Evolutionary conservation across 1,284 basidiomycete genomes (phyloP), one percentile per base, ranked within the genome.

Genomic region (Cutaneotrichosporon spelunceum): DNA sequence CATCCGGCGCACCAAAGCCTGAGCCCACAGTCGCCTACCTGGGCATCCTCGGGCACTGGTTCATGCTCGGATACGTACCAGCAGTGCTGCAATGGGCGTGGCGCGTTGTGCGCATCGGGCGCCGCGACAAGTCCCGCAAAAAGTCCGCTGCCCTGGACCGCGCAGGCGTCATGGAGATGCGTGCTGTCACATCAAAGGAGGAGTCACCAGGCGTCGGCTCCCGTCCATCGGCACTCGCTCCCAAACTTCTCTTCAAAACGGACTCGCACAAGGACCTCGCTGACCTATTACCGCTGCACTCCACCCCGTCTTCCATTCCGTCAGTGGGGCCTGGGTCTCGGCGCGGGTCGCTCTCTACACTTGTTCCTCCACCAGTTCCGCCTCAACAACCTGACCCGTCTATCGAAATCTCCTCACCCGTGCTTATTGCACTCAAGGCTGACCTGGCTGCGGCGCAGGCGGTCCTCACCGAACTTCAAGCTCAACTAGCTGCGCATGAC

Each of bases 401-500:
- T 53, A 64, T 42, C n/a, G 64, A 66, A 26, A 57, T 66, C 14
- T 47, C 70, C 27, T 87, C 88, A 8, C 87, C 90, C 10, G 80
- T 85, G 48, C 85, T 94, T 58, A 82, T 84, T 19, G 88, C 92
- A 60, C 82, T 95, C 55, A 82, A 90, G 62, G 85, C 84, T 62
- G 89, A 95, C 74, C 87, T 98, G 57, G 80, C 85, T 3, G 79
- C 84, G 29, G 83, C 89, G 9, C 87, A 88, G 70, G 74, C 82
- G 10, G 84, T 87, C 1, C 83, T 90, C 4, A 75, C 84, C 44
- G 90, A 94, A 47, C 82, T 93, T 34, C 86, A 86, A 62, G 79
- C 80, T n/a, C 93, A 96, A 72, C 83, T 96, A 14, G 78, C 82
- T 7, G 86, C 91, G 58, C 85, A 86, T 67, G 85, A 88, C 67